Base-by-base conservation (phyloP, 352 stramenopile species). In the Phytophthora citrophthora region DNA sequence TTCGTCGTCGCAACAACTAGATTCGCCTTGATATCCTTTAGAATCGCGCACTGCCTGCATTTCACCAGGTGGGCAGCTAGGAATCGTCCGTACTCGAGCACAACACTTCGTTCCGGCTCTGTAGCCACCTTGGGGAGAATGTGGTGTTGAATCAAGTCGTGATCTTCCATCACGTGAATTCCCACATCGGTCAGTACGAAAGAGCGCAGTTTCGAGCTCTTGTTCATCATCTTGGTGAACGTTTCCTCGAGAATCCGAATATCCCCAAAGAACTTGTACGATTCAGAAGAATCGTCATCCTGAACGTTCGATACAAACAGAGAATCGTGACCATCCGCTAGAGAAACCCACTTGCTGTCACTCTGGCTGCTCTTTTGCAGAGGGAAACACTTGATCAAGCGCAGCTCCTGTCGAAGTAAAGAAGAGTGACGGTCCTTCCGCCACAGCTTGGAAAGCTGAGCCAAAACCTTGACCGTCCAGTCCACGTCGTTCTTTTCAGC, bases 341-440 rank as follows among this genome's bases (percentile, higher is more conserved):
- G 58, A 26, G 76, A 90, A 18, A 79, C 49, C 72, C 72, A 93
- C 38, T 27, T 70, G 24, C 2, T 57, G 18, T 26, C 40, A 15
- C 50, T 41, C 11, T 39, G 45, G 15, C 12, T 32, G 15, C 55
- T 72, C 44, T 59, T 57, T n/a, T 80, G 64, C 18, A 93, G 46
- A 1, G 79, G 83, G 41, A 94, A 92, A 39, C 83, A 94, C 68
- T 78, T 79, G 57, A 93, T 79, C n/a, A 88, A 60, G 13, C 83
- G 74, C 27, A 94, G 61, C 61, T 94, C 86, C 44, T 92, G 74
- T 3, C 82, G 54, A 15, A 89, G 40, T 26, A 92, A 62, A 1
- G 49, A 41, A 1, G 68, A 64, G 47, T 88, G 75, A 7, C 77
- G 75, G 50, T 90, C 79, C 29, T 74, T 75, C 36, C 77, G 78